phyloP scores from a whole-genome alignment of 768 basidiomycete species.

The Hemileccinum rubropunctum region DNA sequence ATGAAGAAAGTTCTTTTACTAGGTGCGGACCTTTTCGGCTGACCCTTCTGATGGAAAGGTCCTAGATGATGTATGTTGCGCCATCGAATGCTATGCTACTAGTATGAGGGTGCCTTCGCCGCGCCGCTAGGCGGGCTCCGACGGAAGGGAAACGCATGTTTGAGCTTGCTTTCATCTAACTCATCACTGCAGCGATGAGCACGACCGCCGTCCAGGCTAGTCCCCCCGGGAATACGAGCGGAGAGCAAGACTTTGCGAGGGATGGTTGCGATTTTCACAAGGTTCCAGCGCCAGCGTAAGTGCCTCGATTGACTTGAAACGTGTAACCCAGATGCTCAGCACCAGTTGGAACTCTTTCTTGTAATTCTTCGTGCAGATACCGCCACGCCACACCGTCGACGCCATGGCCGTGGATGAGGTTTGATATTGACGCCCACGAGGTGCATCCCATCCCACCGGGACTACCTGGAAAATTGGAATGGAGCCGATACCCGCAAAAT shows the following conservation, averaged over 20 bases:
- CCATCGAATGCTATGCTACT: not conserved
- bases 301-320: not conserved
- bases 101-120: not conserved
- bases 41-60: constrained; percentile 16
- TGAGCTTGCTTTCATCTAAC: not conserved
- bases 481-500: constrained; percentile 48
- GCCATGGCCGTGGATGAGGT: constrained; percentile 41
- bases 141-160: not conserved
- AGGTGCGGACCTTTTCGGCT: constrained; percentile 4
- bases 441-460: not conserved
- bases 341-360: not conserved
- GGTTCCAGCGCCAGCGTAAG: constrained; percentile 24
- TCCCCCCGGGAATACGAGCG: not conserved
- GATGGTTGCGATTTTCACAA: constrained; percentile 1
- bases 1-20: constrained; percentile 11
- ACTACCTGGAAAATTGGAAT: constrained; percentile 5
- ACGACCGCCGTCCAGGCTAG: not conserved
- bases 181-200: constrained; percentile 6
- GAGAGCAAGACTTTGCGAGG: not conserved
- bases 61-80: not conserved
- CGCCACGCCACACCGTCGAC: constrained; percentile 38
- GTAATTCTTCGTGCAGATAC: constrained; percentile 13
- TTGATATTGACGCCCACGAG: constrained; percentile 17
- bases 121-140: not conserved
- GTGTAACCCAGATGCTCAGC: not conserved